Evolutionary conservation across 345 rosid genomes (phyloP).

Genomic region (Cochlearia excelsa): DNA sequence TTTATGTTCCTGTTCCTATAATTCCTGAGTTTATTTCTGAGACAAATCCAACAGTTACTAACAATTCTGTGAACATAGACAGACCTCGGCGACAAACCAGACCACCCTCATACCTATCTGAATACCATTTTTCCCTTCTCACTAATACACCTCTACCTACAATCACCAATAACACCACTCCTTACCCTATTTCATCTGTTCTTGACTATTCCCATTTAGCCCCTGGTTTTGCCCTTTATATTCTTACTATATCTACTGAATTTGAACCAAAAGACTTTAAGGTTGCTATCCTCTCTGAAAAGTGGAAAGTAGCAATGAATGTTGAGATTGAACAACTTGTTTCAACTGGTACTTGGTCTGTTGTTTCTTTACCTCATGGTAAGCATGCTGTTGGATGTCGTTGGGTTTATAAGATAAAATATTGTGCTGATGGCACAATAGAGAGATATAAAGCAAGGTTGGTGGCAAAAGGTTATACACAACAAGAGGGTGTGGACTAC

Average conservation of each 20-base stretch:
- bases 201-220: not conserved
- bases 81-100: not conserved
- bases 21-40: too few species aligned
- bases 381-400: not conserved
- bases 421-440: not conserved
- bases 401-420: too few species aligned
- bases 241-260: not conserved
- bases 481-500: not conserved
- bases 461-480: not conserved
- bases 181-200: not conserved
- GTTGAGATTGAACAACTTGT: not conserved
- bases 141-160: not conserved
- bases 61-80: not conserved
- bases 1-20: too few species aligned
- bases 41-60: not conserved
- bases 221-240: not conserved
- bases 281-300: not conserved
- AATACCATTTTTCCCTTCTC: not conserved
- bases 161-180: not conserved
- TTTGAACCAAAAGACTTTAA: not conserved
- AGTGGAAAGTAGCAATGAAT: not conserved
- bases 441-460: not conserved
- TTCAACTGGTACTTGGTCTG: not conserved
- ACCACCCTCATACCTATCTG: not conserved
- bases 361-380: not conserved